Conservation (phyloP, 1,139 yeast species). For the Kodamaea suecica region DNA sequence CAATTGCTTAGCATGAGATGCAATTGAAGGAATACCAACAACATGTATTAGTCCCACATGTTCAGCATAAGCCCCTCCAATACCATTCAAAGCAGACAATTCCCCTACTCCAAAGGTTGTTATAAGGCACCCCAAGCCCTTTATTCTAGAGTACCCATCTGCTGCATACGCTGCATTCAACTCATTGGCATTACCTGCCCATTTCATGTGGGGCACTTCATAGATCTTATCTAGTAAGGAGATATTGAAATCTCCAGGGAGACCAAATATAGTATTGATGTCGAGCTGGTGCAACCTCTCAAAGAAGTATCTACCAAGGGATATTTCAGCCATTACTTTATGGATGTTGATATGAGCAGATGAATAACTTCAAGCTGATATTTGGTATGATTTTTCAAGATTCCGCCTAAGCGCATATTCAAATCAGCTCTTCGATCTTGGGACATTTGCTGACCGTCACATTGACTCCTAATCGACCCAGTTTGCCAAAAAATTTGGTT, state of each 20-base stretch:
- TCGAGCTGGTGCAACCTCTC: conserved; percentile 43
- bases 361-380: too few species aligned
- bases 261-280: conserved; percentile 41
- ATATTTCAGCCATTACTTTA: conserved; percentile 18
- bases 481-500: background rate
- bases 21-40: conserved; percentile 40
- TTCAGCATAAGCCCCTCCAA: conserved; percentile 43
- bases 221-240: conserved; percentile 37
- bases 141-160: conserved; percentile 41
- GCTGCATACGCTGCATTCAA: conserved; percentile 45
- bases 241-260: conserved; percentile 43
- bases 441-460: too few species aligned
- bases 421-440: too few species aligned
- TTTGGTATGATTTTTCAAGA: background rate
- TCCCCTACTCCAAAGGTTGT: conserved; percentile 47
- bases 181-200: conserved; percentile 46
- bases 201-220: conserved; percentile 33
- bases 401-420: background rate
- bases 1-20: conserved; percentile 36
- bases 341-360: too few species aligned
- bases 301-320: conserved; percentile 43
- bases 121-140: conserved; percentile 36
- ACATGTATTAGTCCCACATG: conserved; percentile 41
- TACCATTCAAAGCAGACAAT: conserved; percentile 38
- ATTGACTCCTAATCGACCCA: too few species aligned